phyloP scores from a whole-genome alignment of 257 asterid genomes.

The Hygrophila difformis region DNA sequence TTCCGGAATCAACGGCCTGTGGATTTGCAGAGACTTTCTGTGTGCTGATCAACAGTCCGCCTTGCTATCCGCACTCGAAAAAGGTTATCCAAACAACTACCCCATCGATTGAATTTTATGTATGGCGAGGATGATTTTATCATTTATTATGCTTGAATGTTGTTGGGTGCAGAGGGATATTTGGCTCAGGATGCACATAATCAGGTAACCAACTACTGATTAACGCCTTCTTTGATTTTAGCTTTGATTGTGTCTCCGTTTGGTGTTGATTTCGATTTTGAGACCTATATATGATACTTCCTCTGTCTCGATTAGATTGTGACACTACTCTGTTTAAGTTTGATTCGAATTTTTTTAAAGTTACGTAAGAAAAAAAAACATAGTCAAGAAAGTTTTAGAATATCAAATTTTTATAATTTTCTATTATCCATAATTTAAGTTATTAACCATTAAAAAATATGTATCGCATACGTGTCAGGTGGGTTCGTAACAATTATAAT shows the following conservation, averaged over 20 bases:
- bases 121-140: neutral
- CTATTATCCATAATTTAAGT: too few relatives aligned
- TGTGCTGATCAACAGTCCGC: conserved; percentile 51
- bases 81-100: conserved; percentile 27
- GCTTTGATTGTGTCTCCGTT: neutral
- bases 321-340: too few relatives aligned
- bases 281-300: too few relatives aligned
- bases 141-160: conserved; percentile 14
- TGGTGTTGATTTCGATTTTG: too few relatives aligned
- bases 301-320: too few relatives aligned
- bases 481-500: too few relatives aligned
- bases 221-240: neutral
- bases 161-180: conserved; percentile 70
- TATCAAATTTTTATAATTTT: too few relatives aligned
- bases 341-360: too few relatives aligned
- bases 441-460: too few relatives aligned
- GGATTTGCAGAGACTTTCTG: conserved; percentile 60
- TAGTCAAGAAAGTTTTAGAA: too few relatives aligned
- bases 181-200: conserved; percentile 47
- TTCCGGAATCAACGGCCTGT: conserved; percentile 61
- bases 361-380: too few relatives aligned
- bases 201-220: conserved; percentile 48
- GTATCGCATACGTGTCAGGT: too few relatives aligned
- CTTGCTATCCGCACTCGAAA: conserved; percentile 47
- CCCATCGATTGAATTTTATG: neutral